A percentile compares a stretch with the other conserved stretches of the same genome.
Evolutionary conservation across 2,329 filamentous ascomycete species (phyloP).

Genomic region (Volutella citrinella): DNA sequence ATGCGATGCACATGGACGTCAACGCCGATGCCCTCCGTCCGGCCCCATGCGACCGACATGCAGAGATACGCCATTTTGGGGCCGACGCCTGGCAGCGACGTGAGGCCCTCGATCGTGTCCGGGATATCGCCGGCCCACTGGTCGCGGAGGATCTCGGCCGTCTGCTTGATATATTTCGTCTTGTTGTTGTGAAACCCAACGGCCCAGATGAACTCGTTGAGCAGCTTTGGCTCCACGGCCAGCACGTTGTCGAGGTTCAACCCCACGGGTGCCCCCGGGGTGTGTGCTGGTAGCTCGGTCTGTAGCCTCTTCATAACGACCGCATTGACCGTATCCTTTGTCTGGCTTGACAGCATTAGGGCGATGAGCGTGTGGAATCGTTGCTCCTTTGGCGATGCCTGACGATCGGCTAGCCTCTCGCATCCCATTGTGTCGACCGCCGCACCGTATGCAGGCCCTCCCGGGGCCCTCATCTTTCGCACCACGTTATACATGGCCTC

Average conservation of each 20-base stretch:
- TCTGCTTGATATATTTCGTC: slow-evolving; percentile 74
- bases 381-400: slow-evolving; percentile 51
- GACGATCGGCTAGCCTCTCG: slow-evolving; percentile 64
- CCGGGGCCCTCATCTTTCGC: slow-evolving; percentile 67
- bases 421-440: slow-evolving; percentile 98
- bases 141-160: slow-evolving; percentile 71
- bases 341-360: slow-evolving; percentile 89
- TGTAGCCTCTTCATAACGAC: slow-evolving; percentile 78
- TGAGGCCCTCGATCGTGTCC: slow-evolving; percentile 70
- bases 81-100: slow-evolving; percentile 78
- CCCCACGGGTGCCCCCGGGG: slow-evolving; percentile 42
- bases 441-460: slow-evolving; percentile 62
- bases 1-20: slow-evolving; percentile 95
- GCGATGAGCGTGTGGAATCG: slow-evolving; percentile 85
- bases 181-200: slow-evolving; percentile 97
- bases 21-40: slow-evolving; percentile 77
- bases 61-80: slow-evolving; percentile 95
- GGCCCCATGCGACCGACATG: slow-evolving; percentile 67
- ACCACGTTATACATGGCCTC: slow-evolving; percentile 75
- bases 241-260: slow-evolving; percentile 78
- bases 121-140: slow-evolving; percentile 75
- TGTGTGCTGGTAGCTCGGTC: slow-evolving; percentile 61
- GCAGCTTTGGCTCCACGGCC: slow-evolving; percentile 59
- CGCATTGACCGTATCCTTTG: slow-evolving; percentile 87
- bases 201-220: slow-evolving; percentile 74